Evolutionary conservation across 73 alveolate genomes (phyloP), one percentile per base, ranked within the genome.

Genomic region (Paramecium octaurelia): DNA sequence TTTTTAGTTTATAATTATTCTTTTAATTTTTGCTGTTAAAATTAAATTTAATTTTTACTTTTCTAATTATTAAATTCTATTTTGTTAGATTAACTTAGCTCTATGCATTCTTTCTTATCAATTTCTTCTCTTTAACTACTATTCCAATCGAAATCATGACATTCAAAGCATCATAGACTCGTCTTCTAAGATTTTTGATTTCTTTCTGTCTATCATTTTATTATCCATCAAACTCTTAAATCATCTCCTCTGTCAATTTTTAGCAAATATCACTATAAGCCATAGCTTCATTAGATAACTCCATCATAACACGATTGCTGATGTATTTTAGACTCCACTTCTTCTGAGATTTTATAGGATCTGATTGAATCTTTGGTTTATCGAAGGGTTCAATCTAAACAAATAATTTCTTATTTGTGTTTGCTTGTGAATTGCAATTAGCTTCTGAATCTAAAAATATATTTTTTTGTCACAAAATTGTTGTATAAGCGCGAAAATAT

Each of bases 161-260:
- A 92, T 95, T 96, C 10, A 96, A 93, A 10, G 99, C 97, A 85
- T 95, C 98, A 76, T 96, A 96, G 12, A 95, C 97, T 75, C 99
- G 11, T 87, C 99, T 90, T 71, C 97, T 93, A 4, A 96, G 95
- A 84, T 96, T 96, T 58, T 95, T 21, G 73, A 76, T 42, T 42
- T 76, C 89, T 24, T 70, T 70, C 14, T 70, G 38, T 29, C 31
- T 70, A 70, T 70, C 86, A n/a, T 70, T 18, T 10, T 24, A 70
- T 70, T 70, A 70, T 18, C 59, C 59, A 48, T 48, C 7, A 48
- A 31, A 70, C 24, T 70, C 86, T 31, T 27, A 23, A 11, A 70
- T 27, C 86, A 70, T 70, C 24, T 70, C 86, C 20, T 70, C 86
- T 31, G 54, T 34, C 38, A 70, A 34, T 38, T 70, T 8, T 23